Conservation (phyloP, 2,329 filamentous ascomycete genomes). For the Aspergillus carbonarius region DNA sequence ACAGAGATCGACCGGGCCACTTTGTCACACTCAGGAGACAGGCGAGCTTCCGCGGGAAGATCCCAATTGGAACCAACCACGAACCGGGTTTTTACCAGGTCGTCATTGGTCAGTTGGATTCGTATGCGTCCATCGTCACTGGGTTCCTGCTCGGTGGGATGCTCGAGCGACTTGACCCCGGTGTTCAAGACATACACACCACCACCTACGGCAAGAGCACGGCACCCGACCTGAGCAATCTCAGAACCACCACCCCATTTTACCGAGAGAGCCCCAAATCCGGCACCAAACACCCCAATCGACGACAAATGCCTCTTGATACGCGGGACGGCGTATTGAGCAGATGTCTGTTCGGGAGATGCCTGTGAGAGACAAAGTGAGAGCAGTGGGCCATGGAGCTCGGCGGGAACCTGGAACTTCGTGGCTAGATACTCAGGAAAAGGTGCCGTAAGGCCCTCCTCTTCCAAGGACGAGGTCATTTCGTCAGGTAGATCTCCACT, state of each 20-base stretch:
- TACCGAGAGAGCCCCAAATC: conserved; percentile 84
- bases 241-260: conserved; percentile 93
- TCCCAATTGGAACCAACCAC: conserved; percentile 41
- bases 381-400: conserved; percentile 63
- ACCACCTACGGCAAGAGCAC: conserved; percentile 86
- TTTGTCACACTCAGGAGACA: conserved; percentile 31
- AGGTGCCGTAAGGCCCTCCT: conserved; percentile 56
- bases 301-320: conserved; percentile 81
- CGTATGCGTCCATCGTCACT: conserved; percentile 24
- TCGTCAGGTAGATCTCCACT: conserved; percentile 38
- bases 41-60: conserved; percentile 25
- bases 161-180: conserved; percentile 51
- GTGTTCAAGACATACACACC: conserved; percentile 84
- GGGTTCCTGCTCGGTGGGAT: conserved; percentile 11
- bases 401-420: conserved; percentile 66
- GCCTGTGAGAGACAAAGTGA: conserved; percentile 75
- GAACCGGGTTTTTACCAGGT: conserved; percentile 36
- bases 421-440: conserved; percentile 48
- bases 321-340: conserved; percentile 68
- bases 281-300: conserved; percentile 81
- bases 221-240: conserved; percentile 85
- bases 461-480: conserved; percentile 46
- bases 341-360: conserved; percentile 53
- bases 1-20: conserved; percentile 66
- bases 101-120: conserved; percentile 38